These are phyloP conservation scores for Phoenix roebelenii DNA, from an alignment of 176 grass and related monocot genomes.

Conservation along the genomic window DNA sequence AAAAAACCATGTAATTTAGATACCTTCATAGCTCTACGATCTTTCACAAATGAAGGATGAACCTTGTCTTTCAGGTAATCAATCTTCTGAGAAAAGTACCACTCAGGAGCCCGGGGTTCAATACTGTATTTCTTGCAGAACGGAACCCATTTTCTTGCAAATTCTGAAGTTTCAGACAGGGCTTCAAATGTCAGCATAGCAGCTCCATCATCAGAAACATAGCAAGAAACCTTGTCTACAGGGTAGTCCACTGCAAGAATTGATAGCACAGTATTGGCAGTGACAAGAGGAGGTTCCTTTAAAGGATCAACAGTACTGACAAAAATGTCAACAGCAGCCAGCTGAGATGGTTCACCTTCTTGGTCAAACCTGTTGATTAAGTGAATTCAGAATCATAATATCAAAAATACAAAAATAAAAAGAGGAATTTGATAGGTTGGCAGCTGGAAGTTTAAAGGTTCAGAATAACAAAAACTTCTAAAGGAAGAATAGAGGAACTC, in stretches of 20 bases:
- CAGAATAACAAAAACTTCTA: no score
- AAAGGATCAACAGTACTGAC: conserved; percentile 96
- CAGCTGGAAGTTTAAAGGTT: no score
- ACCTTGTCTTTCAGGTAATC: conserved; percentile 98
- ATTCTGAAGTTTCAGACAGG: conserved; percentile 93
- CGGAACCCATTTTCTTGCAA: conserved; percentile 98
- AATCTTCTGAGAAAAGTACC: conserved; percentile 91
- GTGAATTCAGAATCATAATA: no score
- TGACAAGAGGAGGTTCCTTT: conserved; percentile 98
- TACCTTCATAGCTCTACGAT: conserved; percentile 99
- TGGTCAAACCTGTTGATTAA: conserved; percentile 64
- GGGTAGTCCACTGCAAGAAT: conserved; percentile 98
- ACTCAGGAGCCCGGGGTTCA: conserved; percentile 91
- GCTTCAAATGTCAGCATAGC: conserved; percentile 90
- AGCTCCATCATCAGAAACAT: conserved; percentile 98
- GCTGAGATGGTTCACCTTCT: conserved; percentile 85
- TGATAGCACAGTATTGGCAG: conserved; percentile 94
- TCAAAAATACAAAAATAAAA: no score
- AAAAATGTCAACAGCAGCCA: conserved; percentile 96
- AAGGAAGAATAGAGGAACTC: conserved; percentile 6
- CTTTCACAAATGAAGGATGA: conserved; percentile 83
- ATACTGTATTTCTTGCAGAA: conserved; percentile 93
- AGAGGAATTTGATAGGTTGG: no score
- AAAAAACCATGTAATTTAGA: conserved; percentile 13
- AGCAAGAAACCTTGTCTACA: conserved; percentile 95